Evolutionary conservation across 2,329 filamentous ascomycete genomes (phyloP).

Genomic region (Geoglossum cookeanum): DNA sequence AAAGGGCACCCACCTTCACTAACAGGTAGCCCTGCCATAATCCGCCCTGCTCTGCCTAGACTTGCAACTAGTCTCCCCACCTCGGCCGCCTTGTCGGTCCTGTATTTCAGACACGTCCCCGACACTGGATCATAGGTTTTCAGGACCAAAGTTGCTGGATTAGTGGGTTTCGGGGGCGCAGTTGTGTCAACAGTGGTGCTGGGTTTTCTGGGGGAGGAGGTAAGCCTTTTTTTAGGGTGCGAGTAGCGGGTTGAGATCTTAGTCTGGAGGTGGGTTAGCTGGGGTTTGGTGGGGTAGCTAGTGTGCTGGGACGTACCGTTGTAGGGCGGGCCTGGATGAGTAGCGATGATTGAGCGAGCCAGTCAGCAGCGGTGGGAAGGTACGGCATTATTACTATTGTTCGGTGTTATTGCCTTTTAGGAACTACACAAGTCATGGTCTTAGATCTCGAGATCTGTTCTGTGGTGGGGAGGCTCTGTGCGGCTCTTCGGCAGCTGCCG

Average conservation of each 20-base stretch:
- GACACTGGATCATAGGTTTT: conserved; percentile 77
- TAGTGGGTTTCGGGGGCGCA: conserved; percentile 9
- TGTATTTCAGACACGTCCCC: conserved; percentile 75
- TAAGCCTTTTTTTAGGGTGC: conserved; percentile 13
- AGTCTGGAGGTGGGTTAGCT: conserved; percentile 34
- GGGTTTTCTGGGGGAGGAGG: conserved; percentile 12
- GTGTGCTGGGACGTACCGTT: conserved; percentile 38
- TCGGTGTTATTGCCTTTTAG: background rate
- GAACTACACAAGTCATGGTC: too few species aligned
- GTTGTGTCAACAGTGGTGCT: conserved; percentile 16
- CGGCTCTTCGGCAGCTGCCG: conserved; percentile 1
- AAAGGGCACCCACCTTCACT: background rate
- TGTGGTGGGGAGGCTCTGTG: background rate
- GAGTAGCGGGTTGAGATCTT: conserved; percentile 86
- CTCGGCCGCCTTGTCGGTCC: conserved; percentile 77
- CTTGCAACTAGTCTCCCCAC: conserved; percentile 64
- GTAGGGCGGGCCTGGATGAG: conserved; percentile 72
- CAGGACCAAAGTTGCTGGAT: conserved; percentile 51
- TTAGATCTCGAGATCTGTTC: background rate
- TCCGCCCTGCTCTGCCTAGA: conserved; percentile 54
- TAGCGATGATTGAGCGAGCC: conserved; percentile 71
- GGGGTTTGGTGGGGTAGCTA: background rate
- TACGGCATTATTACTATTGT: conserved; percentile 44
- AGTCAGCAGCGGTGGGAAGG: conserved; percentile 68
- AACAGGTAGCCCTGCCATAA: conserved; percentile 26